phyloP scores from a whole-genome alignment of 1,284 basidiomycete genomes.

The Melampsora americana region DNA sequence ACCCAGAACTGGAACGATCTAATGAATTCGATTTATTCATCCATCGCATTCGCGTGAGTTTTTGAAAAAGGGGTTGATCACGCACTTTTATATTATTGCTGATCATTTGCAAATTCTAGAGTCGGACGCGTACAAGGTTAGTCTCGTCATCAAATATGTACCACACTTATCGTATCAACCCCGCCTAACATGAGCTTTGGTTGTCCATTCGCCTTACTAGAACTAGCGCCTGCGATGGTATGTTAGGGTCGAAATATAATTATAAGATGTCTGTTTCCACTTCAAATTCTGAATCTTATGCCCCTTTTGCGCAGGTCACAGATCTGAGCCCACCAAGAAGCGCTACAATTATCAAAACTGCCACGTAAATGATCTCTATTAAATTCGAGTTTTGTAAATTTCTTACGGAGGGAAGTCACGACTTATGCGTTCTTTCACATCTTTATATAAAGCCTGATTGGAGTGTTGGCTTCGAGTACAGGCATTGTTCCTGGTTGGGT shows the following conservation, averaged over 20 bases:
- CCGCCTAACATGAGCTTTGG: background rate
- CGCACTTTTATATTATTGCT: background rate
- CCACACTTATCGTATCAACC: background rate
- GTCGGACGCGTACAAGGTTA: conserved; percentile 37
- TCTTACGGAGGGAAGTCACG: no score
- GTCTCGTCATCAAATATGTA: background rate
- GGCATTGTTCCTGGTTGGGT: conserved; percentile 37
- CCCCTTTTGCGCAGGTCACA: background rate
- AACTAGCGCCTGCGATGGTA: conserved; percentile 34
- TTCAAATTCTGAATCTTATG: background rate
- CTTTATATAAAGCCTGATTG: background rate
- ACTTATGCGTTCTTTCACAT: no score
- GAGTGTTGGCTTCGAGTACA: conserved; percentile 19
- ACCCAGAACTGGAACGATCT: conserved; percentile 43
- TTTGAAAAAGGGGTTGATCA: background rate
- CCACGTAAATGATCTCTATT: conserved; percentile 14
- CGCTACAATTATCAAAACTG: conserved; percentile 17
- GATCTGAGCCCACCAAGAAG: conserved; percentile 31
- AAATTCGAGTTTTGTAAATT: no score
- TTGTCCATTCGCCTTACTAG: background rate
- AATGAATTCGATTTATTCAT: conserved; percentile 35
- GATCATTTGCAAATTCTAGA: background rate
- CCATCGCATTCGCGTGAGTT: conserved; percentile 31
- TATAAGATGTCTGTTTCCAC: background rate
- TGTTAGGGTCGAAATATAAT: background rate